Conservation (phyloP, 192 early-diverging fungal genomes). For the Mycoemilia scoparia region DNA sequence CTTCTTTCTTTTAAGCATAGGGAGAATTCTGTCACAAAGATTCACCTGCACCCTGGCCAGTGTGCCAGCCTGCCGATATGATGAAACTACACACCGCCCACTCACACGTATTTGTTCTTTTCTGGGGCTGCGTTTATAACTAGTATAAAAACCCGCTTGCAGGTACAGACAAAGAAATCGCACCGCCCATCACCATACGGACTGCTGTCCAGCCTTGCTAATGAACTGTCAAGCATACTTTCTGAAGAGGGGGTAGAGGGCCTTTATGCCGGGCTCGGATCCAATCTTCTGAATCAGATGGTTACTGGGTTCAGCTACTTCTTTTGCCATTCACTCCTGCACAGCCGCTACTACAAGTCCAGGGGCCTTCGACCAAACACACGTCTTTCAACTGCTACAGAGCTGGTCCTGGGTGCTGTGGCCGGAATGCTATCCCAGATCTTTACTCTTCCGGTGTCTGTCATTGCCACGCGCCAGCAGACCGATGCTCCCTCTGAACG, state of each 20-base stretch:
- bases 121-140: conserved; percentile 8
- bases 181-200: conserved; percentile 7
- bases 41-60: neutral
- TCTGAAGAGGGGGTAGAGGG: conserved; percentile 65
- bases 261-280: conserved; percentile 72
- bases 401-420: conserved; percentile 72
- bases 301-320: conserved; percentile 73
- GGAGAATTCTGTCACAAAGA: conserved; percentile 1
- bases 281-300: conserved; percentile 60
- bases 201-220: conserved; percentile 44
- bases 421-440: conserved; percentile 79
- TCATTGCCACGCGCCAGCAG: conserved; percentile 90
- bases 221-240: conserved; percentile 73
- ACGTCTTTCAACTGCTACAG: conserved; percentile 63
- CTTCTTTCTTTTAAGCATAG: conserved; percentile 1
- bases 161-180: conserved; percentile 86
- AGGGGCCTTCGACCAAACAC: conserved; percentile 9
- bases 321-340: conserved; percentile 62
- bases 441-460: conserved; percentile 82
- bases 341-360: conserved; percentile 25
- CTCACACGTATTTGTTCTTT: neutral
- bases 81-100: neutral
- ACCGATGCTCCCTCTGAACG: conserved; percentile 51
- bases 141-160: conserved; percentile 86
- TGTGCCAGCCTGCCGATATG: neutral